Conservation (phyloP, 257 asterid genomes). For the Apocynum venetum region DNA sequence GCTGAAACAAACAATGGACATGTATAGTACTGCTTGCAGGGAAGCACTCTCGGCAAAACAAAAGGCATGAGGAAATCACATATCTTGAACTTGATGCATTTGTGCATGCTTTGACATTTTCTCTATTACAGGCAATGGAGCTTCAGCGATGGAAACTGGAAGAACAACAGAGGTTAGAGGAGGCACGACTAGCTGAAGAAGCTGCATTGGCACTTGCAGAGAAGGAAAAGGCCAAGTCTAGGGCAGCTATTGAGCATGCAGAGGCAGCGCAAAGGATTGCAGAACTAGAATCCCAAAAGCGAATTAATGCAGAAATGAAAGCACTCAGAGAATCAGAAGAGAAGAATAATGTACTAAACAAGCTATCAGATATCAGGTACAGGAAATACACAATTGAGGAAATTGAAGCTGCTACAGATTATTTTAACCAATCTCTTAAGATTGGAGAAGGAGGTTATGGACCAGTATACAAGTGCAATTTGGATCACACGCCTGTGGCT, state of each 20-base stretch:
- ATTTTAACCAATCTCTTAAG: slow-evolving; percentile 60
- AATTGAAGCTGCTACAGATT: slow-evolving; percentile 80
- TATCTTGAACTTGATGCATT: not conserved
- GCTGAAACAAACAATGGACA: slow-evolving; percentile 93
- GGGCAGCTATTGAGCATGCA: slow-evolving; percentile 46
- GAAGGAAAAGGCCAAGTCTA: slow-evolving; percentile 48
- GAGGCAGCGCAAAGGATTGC: slow-evolving; percentile 79
- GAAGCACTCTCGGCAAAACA: slow-evolving; percentile 65
- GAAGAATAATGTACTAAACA: slow-evolving; percentile 24
- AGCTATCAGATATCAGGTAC: slow-evolving; percentile 42
- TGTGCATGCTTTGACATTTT: slow-evolving; percentile 3
- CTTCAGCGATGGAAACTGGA: slow-evolving; percentile 57
- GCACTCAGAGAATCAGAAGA: slow-evolving; percentile 61
- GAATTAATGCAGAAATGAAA: slow-evolving; percentile 70
- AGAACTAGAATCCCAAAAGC: slow-evolving; percentile 76
- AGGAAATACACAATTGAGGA: slow-evolving; percentile 84
- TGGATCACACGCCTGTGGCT: slow-evolving; percentile 93
- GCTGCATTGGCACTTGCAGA: slow-evolving; percentile 44
- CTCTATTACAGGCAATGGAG: slow-evolving; percentile 38
- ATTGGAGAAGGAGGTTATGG: slow-evolving; percentile 99
- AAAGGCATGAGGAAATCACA: slow-evolving; percentile 27
- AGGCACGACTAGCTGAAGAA: slow-evolving; percentile 52
- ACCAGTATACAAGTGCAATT: slow-evolving; percentile 75
- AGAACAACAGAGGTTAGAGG: slow-evolving; percentile 50
- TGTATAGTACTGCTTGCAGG: slow-evolving; percentile 87